phyloP scores from a whole-genome alignment of 2,329 filamentous ascomycete species.

The Xylariaceae sp. region DNA sequence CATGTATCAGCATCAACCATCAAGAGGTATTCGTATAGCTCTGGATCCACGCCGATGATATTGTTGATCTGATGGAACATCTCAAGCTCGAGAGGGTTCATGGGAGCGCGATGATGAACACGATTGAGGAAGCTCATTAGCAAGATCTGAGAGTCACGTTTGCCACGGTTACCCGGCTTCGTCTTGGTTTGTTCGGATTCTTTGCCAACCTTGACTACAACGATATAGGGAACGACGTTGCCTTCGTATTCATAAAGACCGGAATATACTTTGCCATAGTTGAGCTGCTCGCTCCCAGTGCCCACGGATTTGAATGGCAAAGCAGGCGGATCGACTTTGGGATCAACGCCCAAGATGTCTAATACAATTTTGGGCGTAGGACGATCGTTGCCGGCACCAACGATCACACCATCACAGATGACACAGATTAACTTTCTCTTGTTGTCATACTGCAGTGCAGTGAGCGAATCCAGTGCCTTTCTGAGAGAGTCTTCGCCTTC shows the following conservation, averaged over 20 bases:
- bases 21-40: conserved; percentile 93
- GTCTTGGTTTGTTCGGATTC: conserved; percentile 86
- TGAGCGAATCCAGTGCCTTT: conserved; percentile 90
- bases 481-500: conserved; percentile 94
- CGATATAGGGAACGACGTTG: conserved; percentile 93
- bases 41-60: conserved; percentile 94
- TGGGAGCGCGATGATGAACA: conserved; percentile 87
- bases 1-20: conserved; percentile 98
- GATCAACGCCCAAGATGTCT: conserved; percentile 94
- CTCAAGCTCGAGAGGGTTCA: conserved; percentile 94
- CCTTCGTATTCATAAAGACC: conserved; percentile 96
- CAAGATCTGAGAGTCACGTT: conserved; percentile 94
- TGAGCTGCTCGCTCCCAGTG: conserved; percentile 83
- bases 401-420: conserved; percentile 95
- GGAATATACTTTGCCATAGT: conserved; percentile 98
- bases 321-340: conserved; percentile 91
- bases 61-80: conserved; percentile 99
- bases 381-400: conserved; percentile 91
- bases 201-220: conserved; percentile 95
- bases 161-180: conserved; percentile 96
- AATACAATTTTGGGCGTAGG: conserved; percentile 97
- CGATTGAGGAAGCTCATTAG: conserved; percentile 97
- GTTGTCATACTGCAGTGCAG: conserved; percentile 93
- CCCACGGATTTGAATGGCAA: conserved; percentile 93
- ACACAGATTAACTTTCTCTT: conserved; percentile 96